Conservation (phyloP, 2,329 filamentous ascomycete genomes). For the Neofusicoccum laricinum region DNA sequence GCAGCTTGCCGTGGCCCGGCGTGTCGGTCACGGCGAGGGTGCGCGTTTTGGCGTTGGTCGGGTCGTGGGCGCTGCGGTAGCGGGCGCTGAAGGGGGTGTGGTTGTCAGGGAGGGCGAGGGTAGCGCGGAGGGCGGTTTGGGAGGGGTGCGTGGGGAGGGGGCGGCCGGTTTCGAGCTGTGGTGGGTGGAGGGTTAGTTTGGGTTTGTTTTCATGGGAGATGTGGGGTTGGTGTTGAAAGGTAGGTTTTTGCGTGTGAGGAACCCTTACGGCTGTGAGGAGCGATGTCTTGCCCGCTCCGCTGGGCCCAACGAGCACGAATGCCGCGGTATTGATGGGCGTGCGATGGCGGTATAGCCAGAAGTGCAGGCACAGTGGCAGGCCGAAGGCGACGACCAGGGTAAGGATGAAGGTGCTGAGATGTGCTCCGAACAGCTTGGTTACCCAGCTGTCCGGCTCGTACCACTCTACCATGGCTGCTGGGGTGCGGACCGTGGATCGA, state of each 20-base stretch:
- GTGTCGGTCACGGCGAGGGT: constrained; percentile 82
- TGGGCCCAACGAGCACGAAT: constrained; percentile 77
- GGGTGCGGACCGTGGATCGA: neutral
- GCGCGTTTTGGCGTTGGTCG: constrained; percentile 52
- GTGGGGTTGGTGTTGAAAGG: neutral
- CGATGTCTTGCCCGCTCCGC: constrained; percentile 81
- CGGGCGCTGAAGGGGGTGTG: constrained; percentile 55
- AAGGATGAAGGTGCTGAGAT: constrained; percentile 56
- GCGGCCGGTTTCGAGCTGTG: constrained; percentile 55
- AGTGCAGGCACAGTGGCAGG: constrained; percentile 75
- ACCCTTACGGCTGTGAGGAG: constrained; percentile 69
- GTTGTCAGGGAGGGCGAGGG: constrained; percentile 54
- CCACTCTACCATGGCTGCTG: constrained; percentile 13
- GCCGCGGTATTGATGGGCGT: constrained; percentile 69
- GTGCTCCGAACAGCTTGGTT: constrained; percentile 46
- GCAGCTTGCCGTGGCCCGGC: constrained; percentile 87
- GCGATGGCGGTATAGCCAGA: constrained; percentile 65
- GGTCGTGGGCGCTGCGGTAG: constrained; percentile 66
- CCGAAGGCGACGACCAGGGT: constrained; percentile 69
- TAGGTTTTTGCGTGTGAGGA: neutral
- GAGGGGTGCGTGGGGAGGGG: constrained; percentile 58
- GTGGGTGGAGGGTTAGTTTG: neutral
- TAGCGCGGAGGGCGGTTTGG: constrained; percentile 56
- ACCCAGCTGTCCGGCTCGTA: constrained; percentile 33
- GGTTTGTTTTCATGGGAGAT: neutral